These are phyloP conservation scores for Cymbidium sinense DNA, from an alignment of 106 monocot species.

Conservation along the genomic window DNA sequence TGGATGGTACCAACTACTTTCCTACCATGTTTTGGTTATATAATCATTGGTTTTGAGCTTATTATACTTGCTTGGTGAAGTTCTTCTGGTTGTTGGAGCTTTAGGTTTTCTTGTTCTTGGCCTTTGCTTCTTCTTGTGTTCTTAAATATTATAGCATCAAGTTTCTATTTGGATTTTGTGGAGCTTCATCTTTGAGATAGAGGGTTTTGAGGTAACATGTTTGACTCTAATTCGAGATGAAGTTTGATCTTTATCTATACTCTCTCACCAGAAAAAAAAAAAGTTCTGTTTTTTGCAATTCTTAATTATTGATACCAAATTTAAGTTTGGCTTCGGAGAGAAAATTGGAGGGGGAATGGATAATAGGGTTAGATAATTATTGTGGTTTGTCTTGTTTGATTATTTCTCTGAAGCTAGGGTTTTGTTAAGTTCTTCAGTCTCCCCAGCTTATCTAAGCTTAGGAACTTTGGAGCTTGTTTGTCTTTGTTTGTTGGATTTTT, in stretches of 20 bases:
- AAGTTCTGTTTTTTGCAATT: not conserved
- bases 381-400: not conserved
- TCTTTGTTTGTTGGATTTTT: no score
- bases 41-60: not conserved
- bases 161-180: not conserved
- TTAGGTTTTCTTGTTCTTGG: not conserved
- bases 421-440: not conserved
- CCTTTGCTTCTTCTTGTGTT: constrained; percentile 2
- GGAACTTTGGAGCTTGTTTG: not conserved
- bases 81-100: not conserved
- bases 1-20: not conserved
- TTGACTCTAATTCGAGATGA: not conserved
- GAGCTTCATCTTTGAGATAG: not conserved
- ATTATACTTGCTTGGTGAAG: not conserved
- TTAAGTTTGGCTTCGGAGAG: not conserved
- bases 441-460: not conserved
- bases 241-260: not conserved
- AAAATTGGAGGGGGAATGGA: not conserved
- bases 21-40: not conserved
- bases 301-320: not conserved
- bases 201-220: not conserved
- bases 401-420: constrained; percentile 1
- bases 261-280: not conserved
- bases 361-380: not conserved
- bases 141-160: not conserved